phyloP scores from a whole-genome alignment of 2,329 filamentous ascomycete species.

The Colletotrichum liriopes region DNA sequence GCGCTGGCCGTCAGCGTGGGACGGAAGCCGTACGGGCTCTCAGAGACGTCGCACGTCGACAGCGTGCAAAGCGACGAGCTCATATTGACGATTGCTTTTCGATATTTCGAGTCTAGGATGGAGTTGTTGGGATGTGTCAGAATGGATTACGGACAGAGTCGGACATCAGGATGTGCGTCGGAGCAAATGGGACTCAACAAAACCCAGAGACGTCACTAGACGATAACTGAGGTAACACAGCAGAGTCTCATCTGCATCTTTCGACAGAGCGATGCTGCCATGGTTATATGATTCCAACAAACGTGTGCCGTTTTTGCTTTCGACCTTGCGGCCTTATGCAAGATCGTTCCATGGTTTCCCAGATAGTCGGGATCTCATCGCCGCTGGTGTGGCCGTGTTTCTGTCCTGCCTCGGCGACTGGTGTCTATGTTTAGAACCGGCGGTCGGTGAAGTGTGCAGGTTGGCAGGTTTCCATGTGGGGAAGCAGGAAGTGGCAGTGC shows the following conservation, averaged over 20 bases:
- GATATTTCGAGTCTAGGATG: background rate
- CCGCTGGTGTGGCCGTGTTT: constrained; percentile 1
- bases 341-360: constrained; percentile 1
- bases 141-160: background rate
- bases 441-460: constrained; percentile 1
- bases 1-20: constrained; percentile 40
- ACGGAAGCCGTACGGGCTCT: constrained; percentile 47
- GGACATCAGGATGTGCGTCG: background rate
- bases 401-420: background rate
- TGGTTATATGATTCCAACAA: constrained; percentile 15
- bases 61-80: constrained; percentile 40
- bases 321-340: background rate
- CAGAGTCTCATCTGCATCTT: background rate
- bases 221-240: background rate
- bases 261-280: background rate
- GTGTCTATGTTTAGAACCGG: constrained; percentile 21
- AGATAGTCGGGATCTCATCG: background rate
- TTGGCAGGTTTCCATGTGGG: background rate
- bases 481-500: constrained; percentile 20
- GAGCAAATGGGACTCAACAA: background rate
- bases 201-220: no score
- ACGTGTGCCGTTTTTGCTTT: background rate
- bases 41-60: constrained; percentile 44
- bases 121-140: background rate
- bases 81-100: constrained; percentile 4